phyloP scores from a whole-genome alignment of 176 grass and related monocot genomes.

The Coix lacrymajobi region DNA sequence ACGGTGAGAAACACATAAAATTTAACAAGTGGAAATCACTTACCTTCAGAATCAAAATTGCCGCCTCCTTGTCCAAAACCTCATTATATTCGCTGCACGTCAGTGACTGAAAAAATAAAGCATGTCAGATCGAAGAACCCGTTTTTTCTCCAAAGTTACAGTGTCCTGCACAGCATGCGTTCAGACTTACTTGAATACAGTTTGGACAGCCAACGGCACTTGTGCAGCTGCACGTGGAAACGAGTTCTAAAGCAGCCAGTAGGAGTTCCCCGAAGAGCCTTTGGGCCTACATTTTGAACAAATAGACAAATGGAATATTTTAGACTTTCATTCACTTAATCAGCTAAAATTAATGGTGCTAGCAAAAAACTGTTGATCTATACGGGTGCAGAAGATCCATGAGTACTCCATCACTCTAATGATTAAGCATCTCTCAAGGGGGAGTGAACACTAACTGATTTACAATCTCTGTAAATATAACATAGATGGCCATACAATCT shows the following conservation, averaged over 20 bases:
- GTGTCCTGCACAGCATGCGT: neutral
- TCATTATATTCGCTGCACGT: slow-evolving; percentile 87
- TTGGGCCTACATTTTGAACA: slow-evolving; percentile 42
- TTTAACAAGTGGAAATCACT: neutral
- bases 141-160: neutral
- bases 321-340: slow-evolving; percentile 5
- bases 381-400: neutral
- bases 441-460: too few species aligned
- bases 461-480: neutral
- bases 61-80: slow-evolving; percentile 74
- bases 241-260: slow-evolving; percentile 56
- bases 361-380: neutral
- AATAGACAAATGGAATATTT: neutral
- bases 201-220: slow-evolving; percentile 63
- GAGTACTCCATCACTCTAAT: neutral
- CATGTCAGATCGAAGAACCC: neutral
- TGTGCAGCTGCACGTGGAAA: slow-evolving; percentile 60
- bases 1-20: neutral
- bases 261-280: slow-evolving; percentile 68
- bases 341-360: neutral
- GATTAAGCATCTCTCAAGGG: neutral
- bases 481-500: neutral
- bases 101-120: slow-evolving; percentile 32
- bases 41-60: slow-evolving; percentile 71
- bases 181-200: slow-evolving; percentile 57